Evolutionary conservation across 306 rosid genomes (phyloP), one percentile per base, ranked within the genome.

Genomic region (Cicer yamashitae): DNA sequence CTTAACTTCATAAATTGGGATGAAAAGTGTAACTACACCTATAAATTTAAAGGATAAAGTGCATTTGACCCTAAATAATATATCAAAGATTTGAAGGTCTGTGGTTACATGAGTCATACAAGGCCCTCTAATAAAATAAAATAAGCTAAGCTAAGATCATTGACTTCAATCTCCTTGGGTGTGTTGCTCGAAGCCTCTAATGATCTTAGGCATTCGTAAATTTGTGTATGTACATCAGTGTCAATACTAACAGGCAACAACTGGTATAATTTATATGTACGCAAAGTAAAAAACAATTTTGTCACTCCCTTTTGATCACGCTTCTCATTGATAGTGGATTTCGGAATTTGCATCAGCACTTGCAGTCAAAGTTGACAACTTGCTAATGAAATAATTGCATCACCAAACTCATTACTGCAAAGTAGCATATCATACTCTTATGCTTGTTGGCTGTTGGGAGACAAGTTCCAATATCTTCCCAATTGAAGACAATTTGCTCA

Each of bases 281-380:
- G 10, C 75, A 38, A 47, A 74, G 60, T 25, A 45, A 58, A 54
- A 7, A 65, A 80, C 7, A 70, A 62, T 13, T 17, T 34, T 59
- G 43, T 41, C 57, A 17, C 34, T 41, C 48, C 14, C 60, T 53
- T 34, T 38, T 38, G 73, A 30, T 61, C 50, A 52, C 30, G 56
- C 68, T 70, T 54, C 56, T 61, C 63, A 63, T 22, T 20, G 12
- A 70, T 10, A 12, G 58, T 53, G 76, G 13, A 71, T 2, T 69
- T 45, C 52, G 65, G 11, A 81, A 13, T 52, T 70, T 70, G 73
- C 75, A 38, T 66, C 30, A 37, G 60, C 52, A 41, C 44, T 30
- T 61, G 74, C 68, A 18, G 58, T 71, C 74, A 81, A 76, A 57
- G 64, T 58, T 58, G 64, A 63, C 74, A 76, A 81, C 52, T 76